These are phyloP conservation scores for Chaetomium cochliodes DNA, from an alignment of 495 filamentous ascomycete genomes.

Conservation along the genomic window DNA sequence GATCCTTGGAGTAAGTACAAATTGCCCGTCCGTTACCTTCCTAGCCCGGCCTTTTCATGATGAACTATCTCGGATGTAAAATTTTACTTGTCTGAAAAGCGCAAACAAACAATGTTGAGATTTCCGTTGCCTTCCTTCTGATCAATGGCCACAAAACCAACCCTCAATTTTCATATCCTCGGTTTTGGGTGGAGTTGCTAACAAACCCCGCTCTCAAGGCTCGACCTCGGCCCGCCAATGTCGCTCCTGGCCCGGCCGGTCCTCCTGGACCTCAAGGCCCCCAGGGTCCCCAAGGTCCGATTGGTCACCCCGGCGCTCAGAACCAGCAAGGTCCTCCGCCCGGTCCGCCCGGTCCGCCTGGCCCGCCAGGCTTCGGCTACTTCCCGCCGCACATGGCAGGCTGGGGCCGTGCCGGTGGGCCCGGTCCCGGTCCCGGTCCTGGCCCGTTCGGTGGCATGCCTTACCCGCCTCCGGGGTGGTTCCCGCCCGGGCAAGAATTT, in stretches of 20 bases:
- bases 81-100: slow-evolving; percentile 71
- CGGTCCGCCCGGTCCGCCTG: slow-evolving; percentile 30
- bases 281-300: slow-evolving; percentile 19
- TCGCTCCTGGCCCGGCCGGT: slow-evolving; percentile 34
- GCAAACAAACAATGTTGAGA: slow-evolving; percentile 88
- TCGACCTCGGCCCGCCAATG: slow-evolving; percentile 40
- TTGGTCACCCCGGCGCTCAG: slow-evolving; percentile 32
- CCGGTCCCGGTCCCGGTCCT: slow-evolving; percentile 37
- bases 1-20: slow-evolving; percentile 86
- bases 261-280: slow-evolving; percentile 36
- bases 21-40: slow-evolving; percentile 1
- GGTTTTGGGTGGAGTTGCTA: slow-evolving; percentile 23
- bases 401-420: slow-evolving; percentile 43
- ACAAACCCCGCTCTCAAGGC: slow-evolving; percentile 36
- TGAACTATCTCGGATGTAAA: slow-evolving; percentile 87
- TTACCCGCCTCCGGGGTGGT: slow-evolving; percentile 70
- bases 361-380: slow-evolving; percentile 35
- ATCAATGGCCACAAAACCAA: slow-evolving; percentile 38
- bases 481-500: slow-evolving; percentile 78
- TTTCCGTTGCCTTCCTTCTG: slow-evolving; percentile 99
- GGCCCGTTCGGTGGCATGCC: slow-evolving; percentile 47
- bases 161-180: neutral
- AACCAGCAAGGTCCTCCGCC: slow-evolving; percentile 37
- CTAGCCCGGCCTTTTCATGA: slow-evolving; percentile 51
- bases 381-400: slow-evolving; percentile 56